A percentile compares a stretch with the other conserved stretches of the same genome.
Evolutionary conservation across 1,139 yeast genomes (phyloP).

Genomic region (Taphrina populina): DNA sequence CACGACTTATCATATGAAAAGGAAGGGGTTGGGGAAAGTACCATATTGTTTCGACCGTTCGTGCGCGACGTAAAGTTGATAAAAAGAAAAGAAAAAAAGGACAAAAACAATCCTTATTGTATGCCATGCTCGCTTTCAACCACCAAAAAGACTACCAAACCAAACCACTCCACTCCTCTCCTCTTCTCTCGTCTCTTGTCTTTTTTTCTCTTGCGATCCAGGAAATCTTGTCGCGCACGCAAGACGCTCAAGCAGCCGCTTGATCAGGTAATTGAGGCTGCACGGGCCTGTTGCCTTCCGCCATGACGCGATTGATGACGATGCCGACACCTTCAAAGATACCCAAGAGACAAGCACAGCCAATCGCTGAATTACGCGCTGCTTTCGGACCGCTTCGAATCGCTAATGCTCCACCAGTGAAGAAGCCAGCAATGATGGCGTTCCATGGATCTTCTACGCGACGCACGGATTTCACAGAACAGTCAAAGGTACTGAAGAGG

Average conservation of each 20-base stretch:
- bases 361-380: conserved; percentile 92
- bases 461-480: conserved; percentile 91
- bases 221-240: too few species aligned
- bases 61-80: too few species aligned
- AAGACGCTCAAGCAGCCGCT: conserved; percentile 9
- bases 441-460: conserved; percentile 95
- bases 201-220: too few species aligned
- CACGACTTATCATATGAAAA: too few species aligned
- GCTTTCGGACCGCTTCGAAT: conserved; percentile 99
- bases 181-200: too few species aligned
- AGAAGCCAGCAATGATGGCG: conserved; percentile 96
- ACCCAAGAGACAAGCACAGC: conserved; percentile 95
- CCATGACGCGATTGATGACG: conserved; percentile 88
- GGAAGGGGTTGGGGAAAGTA: too few species aligned
- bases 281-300: conserved; percentile 73
- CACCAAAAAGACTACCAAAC: too few species aligned
- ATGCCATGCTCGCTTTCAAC: too few species aligned
- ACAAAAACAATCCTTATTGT: too few species aligned
- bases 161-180: too few species aligned
- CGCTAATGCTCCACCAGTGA: conserved; percentile 97
- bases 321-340: conserved; percentile 98
- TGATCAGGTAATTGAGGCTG: conserved; percentile 42
- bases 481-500: conserved; percentile 88
- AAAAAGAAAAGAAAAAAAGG: too few species aligned
- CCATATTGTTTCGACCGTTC: too few species aligned